Conservation (phyloP, 2,329 filamentous ascomycete genomes). For the Sclerotiophoma versabilis region DNA sequence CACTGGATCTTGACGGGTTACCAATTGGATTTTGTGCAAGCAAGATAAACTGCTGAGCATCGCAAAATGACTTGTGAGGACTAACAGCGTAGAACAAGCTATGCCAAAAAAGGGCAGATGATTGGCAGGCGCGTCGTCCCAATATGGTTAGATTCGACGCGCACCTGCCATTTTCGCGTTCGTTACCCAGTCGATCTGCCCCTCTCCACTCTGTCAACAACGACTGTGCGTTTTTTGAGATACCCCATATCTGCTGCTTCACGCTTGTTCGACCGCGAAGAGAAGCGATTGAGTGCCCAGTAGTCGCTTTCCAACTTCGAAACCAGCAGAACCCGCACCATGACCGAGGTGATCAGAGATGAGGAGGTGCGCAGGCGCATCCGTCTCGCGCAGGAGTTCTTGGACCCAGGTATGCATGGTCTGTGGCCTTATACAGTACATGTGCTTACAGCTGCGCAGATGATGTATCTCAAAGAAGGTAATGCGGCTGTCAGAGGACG, state of each 20-base stretch:
- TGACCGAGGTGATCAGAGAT: slow-evolving; percentile 67
- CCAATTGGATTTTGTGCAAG: too few relatives aligned
- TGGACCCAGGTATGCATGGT: slow-evolving; percentile 79
- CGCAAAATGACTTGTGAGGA: background rate
- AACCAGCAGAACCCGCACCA: slow-evolving; percentile 20
- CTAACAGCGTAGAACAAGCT: background rate
- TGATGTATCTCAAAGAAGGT: slow-evolving; percentile 63
- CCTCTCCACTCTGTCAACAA: slow-evolving; percentile 19
- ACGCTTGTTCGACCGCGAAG: background rate
- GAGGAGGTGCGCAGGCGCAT: slow-evolving; percentile 84
- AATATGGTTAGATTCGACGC: slow-evolving; percentile 4
- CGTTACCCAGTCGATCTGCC: slow-evolving; percentile 16
- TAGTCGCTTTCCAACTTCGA: background rate
- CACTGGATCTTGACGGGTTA: too few relatives aligned
- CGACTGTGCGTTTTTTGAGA: slow-evolving; percentile 20
- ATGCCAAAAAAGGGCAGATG: slow-evolving; percentile 6
- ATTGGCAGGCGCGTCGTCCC: slow-evolving; percentile 7
- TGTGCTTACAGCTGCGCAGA: slow-evolving; percentile 50
- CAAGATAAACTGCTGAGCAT: background rate
- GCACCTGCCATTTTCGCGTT: slow-evolving; percentile 15
- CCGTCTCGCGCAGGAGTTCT: slow-evolving; percentile 87
- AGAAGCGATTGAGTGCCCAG: background rate
- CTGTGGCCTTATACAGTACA: background rate
- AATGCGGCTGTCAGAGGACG: slow-evolving; percentile 15
- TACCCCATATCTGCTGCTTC: slow-evolving; percentile 6